Evolutionary conservation across 2,329 filamentous ascomycete genomes (phyloP).

Genomic region (Microdochium paspali): DNA sequence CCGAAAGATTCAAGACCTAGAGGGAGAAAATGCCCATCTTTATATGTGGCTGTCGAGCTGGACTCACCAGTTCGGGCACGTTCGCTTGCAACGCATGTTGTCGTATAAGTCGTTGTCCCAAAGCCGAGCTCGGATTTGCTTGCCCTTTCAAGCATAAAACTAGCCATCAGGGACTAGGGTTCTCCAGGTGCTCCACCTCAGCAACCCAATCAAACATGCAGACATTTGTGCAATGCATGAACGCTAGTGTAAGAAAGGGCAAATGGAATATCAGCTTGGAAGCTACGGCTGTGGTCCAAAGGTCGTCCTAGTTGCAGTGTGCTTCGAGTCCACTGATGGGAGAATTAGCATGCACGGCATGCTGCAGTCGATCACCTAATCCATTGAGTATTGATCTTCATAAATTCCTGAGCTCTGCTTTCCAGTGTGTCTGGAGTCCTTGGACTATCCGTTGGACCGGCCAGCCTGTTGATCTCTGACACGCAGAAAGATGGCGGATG

Average conservation of each 20-base stretch:
- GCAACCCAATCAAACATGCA: neutral
- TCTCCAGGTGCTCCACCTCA: neutral
- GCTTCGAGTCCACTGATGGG: too few species aligned
- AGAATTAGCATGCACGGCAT: too few species aligned
- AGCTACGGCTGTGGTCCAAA: too few species aligned
- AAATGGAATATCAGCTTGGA: too few species aligned
- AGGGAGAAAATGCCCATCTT: too few species aligned
- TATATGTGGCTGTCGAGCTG: too few species aligned
- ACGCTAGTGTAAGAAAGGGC: too few species aligned
- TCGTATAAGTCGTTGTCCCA: conserved; percentile 4
- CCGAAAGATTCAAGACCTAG: too few species aligned
- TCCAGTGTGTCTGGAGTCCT: conserved; percentile 19
- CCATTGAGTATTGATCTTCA: neutral
- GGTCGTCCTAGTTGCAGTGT: too few species aligned
- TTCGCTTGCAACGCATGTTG: neutral
- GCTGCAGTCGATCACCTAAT: neutral
- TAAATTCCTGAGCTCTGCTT: neutral
- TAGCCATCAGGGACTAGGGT: neutral
- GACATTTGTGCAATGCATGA: too few species aligned
- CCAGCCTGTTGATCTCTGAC: conserved; percentile 25
- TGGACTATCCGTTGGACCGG: conserved; percentile 24
- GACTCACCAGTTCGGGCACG: too few species aligned
- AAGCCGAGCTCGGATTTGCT: conserved; percentile 21
- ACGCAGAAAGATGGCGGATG: conserved; percentile 20
- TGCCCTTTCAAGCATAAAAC: conserved; percentile 1